Conservation (phyloP, 2,329 filamentous ascomycete genomes). For the Furcasterigmium sp. region DNA sequence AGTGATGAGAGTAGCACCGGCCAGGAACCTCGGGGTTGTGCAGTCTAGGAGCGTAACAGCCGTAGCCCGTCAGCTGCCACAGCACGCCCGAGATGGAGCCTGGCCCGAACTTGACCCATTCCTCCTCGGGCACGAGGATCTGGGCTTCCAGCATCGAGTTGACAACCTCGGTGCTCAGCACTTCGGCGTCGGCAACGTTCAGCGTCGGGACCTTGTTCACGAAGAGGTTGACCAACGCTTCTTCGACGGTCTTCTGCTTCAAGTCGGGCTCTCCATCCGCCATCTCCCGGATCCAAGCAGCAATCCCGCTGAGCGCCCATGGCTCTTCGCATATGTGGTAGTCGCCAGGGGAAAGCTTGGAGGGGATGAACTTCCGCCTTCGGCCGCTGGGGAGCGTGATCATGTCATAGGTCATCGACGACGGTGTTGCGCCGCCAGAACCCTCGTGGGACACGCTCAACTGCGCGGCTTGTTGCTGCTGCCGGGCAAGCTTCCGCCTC, state of each 20-base stretch:
- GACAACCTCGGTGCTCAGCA: constrained; percentile 72
- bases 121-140: constrained; percentile 81
- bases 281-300: constrained; percentile 81
- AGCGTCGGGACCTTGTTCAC: constrained; percentile 95
- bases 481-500: constrained; percentile 49
- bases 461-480: constrained; percentile 35
- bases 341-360: constrained; percentile 75
- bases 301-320: constrained; percentile 87
- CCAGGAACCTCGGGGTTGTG: constrained; percentile 67
- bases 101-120: constrained; percentile 91
- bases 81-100: constrained; percentile 82
- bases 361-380: constrained; percentile 77
- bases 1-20: constrained; percentile 90
- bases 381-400: constrained; percentile 76
- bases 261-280: constrained; percentile 88
- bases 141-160: constrained; percentile 73
- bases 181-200: constrained; percentile 96
- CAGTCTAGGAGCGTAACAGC: constrained; percentile 83
- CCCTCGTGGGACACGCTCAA: constrained; percentile 36
- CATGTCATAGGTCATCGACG: constrained; percentile 67
- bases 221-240: constrained; percentile 84
- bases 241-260: constrained; percentile 76
- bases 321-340: constrained; percentile 83
- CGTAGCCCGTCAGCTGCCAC: constrained; percentile 85
- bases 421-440: constrained; percentile 49